phyloP scores from a whole-genome alignment of 768 basidiomycete species.

The Hirschioporus abietinus region DNA sequence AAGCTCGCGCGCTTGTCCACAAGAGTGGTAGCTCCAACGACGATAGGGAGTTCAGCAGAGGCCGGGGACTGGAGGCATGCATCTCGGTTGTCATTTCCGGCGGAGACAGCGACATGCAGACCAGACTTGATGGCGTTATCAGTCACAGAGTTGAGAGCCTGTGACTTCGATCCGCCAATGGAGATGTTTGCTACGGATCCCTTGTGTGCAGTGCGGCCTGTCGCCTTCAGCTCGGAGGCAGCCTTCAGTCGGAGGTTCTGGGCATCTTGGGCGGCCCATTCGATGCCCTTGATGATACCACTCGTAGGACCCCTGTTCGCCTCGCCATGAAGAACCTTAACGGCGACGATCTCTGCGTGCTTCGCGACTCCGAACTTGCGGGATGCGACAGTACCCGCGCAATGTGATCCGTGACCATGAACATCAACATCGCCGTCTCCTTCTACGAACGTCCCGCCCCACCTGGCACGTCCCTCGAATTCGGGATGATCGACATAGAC shows the following conservation, averaged over 20 bases:
- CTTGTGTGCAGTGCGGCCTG: slow-evolving; percentile 83
- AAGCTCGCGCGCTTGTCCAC: slow-evolving; percentile 82
- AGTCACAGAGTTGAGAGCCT: slow-evolving; percentile 76
- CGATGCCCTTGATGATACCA: slow-evolving; percentile 86
- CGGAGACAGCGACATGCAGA: slow-evolving; percentile 95
- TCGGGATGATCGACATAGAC: slow-evolving; percentile 83
- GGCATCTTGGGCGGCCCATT: slow-evolving; percentile 63
- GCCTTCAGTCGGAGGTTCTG: slow-evolving; percentile 53
- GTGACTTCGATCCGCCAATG: slow-evolving; percentile 92
- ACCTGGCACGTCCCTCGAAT: slow-evolving; percentile 83
- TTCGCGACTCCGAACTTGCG: slow-evolving; percentile 94
- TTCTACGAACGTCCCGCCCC: slow-evolving; percentile 91
- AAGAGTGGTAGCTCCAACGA: slow-evolving; percentile 88
- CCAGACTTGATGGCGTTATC: slow-evolving; percentile 79
- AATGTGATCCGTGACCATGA: slow-evolving; percentile 95
- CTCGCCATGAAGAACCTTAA: slow-evolving; percentile 78
- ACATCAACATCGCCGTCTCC: slow-evolving; percentile 85
- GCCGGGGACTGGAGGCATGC: slow-evolving; percentile 95
- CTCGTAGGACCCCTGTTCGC: slow-evolving; percentile 94
- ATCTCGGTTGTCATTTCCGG: slow-evolving; percentile 83
- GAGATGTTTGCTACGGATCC: slow-evolving; percentile 97
- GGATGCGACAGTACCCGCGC: slow-evolving; percentile 93
- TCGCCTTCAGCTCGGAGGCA: slow-evolving; percentile 56
- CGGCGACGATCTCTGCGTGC: slow-evolving; percentile 81
- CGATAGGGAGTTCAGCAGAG: slow-evolving; percentile 81